phyloP scores from a whole-genome alignment of 2,329 filamentous ascomycete species.

The Chaetomium sp. region DNA sequence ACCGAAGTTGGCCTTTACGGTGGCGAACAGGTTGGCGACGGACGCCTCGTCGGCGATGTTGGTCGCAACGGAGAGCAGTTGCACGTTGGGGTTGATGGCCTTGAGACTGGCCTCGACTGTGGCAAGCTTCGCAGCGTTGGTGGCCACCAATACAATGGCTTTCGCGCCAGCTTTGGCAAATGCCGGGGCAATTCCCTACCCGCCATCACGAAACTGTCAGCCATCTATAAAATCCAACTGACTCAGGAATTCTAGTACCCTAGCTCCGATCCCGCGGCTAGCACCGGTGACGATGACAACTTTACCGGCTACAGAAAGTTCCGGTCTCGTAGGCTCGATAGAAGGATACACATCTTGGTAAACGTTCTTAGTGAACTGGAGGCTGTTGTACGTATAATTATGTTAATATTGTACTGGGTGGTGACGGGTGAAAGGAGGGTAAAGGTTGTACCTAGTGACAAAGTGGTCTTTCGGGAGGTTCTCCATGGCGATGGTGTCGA shows the following conservation, averaged over 20 bases:
- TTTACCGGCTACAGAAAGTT: slow-evolving; percentile 4
- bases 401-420: background rate
- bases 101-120: slow-evolving; percentile 1
- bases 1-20: slow-evolving; percentile 1
- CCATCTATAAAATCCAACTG: background rate
- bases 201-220: background rate
- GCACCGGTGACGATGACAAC: slow-evolving; percentile 6
- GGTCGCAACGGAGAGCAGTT: slow-evolving; percentile 3
- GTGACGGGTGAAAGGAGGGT: background rate
- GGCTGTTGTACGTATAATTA: background rate
- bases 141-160: slow-evolving; percentile 6
- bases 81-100: background rate
- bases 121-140: slow-evolving; percentile 3
- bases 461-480: slow-evolving; percentile 1
- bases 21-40: background rate
- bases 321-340: background rate
- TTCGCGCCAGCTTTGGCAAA: slow-evolving; percentile 1
- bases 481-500: background rate
- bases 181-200: slow-evolving; percentile 1
- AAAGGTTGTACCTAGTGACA: slow-evolving; percentile 2
- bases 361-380: slow-evolving; percentile 4
- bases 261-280: slow-evolving; percentile 6
- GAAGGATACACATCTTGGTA: slow-evolving; percentile 6
- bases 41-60: background rate
- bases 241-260: background rate